Base-by-base conservation (phyloP, 2,329 filamentous ascomycete species). In the Coniochaeta prunicola region DNA sequence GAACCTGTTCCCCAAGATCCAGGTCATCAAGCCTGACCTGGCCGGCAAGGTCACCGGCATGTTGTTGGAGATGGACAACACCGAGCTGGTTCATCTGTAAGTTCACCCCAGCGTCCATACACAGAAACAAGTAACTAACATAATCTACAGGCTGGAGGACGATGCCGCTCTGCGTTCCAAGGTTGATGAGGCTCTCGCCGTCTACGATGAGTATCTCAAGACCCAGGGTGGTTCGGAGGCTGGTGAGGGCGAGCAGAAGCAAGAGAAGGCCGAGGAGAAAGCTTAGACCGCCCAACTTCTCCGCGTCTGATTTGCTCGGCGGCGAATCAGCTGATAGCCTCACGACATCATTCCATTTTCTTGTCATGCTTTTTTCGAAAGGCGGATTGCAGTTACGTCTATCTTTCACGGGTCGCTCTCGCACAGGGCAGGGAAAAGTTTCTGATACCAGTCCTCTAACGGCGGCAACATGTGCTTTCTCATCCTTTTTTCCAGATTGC, bases 1-100 rank as follows among this genome's bases (percentile, higher is more conserved):
- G 80, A 88, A 91, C 67, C 89, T 99, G 68, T 99, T 97, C 84
- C 94, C 94, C 72, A 99, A 97, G 89, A 97, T 99, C 70, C 87
- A 92, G 76, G 86, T 85, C 66, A 88, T 96, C 77, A 94, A 99
- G 81, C 90, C 92, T 61, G 92, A 97, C 69, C 83, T 99, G 70
- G 94, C 94, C 63, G 94, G 94, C 73, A 99, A 99, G 88, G 97
- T 99, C 76, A 99, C 94, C 62, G 94, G 94, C 78, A 99, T 99
- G 94, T 89, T 99, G 69, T 79, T 99, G 69, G 94, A 99, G 85
- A 99, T 99, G 94, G 94, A 97, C 70, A 97, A 97, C 78, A 74
- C 82, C 59, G 94, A 99, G 81, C 82, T 99, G 68, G 84, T 99
- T 72, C 91, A 90, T 78, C 85, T 99, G 91, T 96, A 88, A 90